phyloP scores from a whole-genome alignment of 148 eudicot species.

The Persicaria tinctoria region DNA sequence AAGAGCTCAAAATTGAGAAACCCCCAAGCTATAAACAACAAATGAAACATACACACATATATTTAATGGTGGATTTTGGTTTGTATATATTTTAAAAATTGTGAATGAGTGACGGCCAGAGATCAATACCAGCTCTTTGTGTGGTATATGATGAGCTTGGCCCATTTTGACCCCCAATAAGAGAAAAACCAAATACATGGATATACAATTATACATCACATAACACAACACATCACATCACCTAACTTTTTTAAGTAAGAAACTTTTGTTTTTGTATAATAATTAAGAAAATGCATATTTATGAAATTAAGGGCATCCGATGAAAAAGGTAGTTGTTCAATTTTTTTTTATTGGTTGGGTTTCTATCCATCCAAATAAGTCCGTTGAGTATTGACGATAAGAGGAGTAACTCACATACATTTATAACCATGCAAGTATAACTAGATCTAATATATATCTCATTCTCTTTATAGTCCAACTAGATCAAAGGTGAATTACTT shows the following conservation, averaged over 20 bases:
- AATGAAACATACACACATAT: slow-evolving; percentile 1
- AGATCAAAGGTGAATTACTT: no score
- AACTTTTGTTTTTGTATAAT: background rate
- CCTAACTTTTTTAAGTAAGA: background rate
- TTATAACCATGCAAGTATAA: no score
- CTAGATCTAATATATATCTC: no score
- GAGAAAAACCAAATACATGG: background rate
- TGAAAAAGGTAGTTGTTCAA: background rate
- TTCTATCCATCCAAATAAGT: no score
- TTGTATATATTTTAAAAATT: background rate
- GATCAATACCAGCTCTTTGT: background rate
- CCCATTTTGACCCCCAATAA: background rate
- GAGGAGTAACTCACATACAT: no score
- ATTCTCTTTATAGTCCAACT: no score
- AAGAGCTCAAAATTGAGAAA: background rate
- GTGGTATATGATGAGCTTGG: slow-evolving; percentile 1
- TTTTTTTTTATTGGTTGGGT: no score
- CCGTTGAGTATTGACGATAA: no score
- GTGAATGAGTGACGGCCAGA: background rate
- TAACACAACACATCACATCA: background rate
- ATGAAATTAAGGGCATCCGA: background rate
- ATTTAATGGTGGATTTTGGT: background rate
- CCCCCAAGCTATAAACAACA: slow-evolving; percentile 5
- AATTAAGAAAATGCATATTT: background rate
- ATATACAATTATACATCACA: background rate